Evolutionary conservation across 2,329 filamentous ascomycete genomes (phyloP), one percentile per base, ranked within the genome.

Genomic region (Cylindrodendrum hubeiense): DNA sequence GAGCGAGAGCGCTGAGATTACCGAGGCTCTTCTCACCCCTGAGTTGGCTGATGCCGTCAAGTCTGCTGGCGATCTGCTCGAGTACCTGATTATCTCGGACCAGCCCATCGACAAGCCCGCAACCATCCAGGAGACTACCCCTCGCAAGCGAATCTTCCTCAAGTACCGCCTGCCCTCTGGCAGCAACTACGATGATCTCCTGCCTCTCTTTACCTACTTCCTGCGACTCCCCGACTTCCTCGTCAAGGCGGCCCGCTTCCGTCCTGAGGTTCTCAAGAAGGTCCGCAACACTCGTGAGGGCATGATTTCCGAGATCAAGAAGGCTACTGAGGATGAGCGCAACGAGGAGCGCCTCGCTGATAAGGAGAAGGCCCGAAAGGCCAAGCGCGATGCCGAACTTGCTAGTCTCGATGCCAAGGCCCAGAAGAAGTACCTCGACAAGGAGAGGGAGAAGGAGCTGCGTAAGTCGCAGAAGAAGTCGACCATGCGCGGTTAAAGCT

Each of bases 1-100:
- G 96, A 97, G 90, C 77, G 96, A 99, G 86, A 97, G 91, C 81
- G 94, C 95, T 63, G 96, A 98, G 82, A 91, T 99, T 74, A 98
- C 95, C 13, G 93, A 98, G 49, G 85, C 89, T 7, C 84, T 99
- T 71, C 87, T 99, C 54, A 97, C 94, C 4, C 87, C 92, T n/a
- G 95, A 98, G 74, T 86, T 99, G 39, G 87, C 94, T 79, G 89
- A 92, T 75, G 94, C 93, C 17, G 85, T 97, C 69, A 87, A 92
- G 75, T 82, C 91, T 56, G 93, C 93, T 5, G 95, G 95, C 30
- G 91, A 95, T 66, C 53, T 68, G 55, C 90, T 97, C 70, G 94
- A 98, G 79, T 95, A 95, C 74, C 81, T 99, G 66, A 92, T 99
- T 75, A 85, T 98, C 55, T 92, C 91, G 21, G 96, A 99, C 79